Base-by-base conservation (phyloP, 2,329 filamentous ascomycete genomes). In the Pestalotiopsis sp. region DNA sequence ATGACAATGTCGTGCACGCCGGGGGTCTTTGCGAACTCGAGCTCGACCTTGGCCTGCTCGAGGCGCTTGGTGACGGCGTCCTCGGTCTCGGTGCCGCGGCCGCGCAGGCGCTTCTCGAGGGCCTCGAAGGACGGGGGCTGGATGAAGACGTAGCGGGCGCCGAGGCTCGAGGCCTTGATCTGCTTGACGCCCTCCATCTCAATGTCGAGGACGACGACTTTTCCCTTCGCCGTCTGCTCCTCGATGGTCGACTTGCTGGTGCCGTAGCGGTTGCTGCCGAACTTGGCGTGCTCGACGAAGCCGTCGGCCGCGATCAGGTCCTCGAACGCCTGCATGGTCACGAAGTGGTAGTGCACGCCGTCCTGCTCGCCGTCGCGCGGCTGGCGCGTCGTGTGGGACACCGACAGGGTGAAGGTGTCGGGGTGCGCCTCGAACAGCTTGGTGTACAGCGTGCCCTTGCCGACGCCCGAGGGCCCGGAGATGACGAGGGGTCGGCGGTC, bases 121-220 rank as follows among this genome's bases (percentile, higher is more conserved):
- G 90, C 86, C 75, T 92, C 89, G 73, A 92, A 82, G 4, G 88
- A 92, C 0, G 95, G 95, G 13, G 95, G 95, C 45, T 92, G 89
- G 71, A 98, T 87, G 81, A 97, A 97, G 73, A 97, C 82, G 82
- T 94, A 97, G 67, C 93, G 90, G 7, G 94, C 93, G 68, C 90
- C 87, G 71, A 95, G 88, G 74, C 86, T 86, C 64, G 91, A 92
- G 71, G 88, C 87, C 81, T 94, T 94, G 76, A 98, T 93, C 82
- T 98, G 95, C 84, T 97, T 97, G 69, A 98, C 94, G 70, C 95
- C 95, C 87, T 97, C 94, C 94, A 98, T 97, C 86, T 98, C 95
- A 78, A 98, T 98, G 80, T 98, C 95, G 74, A 98, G 84, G 62
- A 98, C 90, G 71, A 95, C 95, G 57, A 94, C 89, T 76, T 86